phyloP scores from a whole-genome alignment of 2,329 filamentous ascomycete species.

The Exophiala phaeomuriformis region DNA sequence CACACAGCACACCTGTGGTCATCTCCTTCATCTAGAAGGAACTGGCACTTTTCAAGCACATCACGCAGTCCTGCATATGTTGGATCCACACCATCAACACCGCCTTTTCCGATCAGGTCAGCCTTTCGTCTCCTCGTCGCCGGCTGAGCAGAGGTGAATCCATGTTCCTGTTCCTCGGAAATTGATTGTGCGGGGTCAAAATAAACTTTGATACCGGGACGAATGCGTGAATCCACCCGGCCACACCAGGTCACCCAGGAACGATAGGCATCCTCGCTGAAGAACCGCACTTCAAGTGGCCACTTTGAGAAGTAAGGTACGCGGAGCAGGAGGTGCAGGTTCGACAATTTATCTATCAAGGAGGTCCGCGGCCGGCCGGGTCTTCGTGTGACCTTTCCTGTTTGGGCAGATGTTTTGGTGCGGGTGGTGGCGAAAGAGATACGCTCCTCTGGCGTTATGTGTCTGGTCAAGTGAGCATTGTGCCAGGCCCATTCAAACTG shows the following conservation, averaged over 20 bases:
- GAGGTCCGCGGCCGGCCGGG: conserved; percentile 53
- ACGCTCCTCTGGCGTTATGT: conserved; percentile 57
- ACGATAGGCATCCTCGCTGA: conserved; percentile 59
- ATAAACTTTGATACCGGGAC: conserved; percentile 46
- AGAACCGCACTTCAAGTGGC: conserved; percentile 77
- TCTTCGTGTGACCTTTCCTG: conserved; percentile 39
- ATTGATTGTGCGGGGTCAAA: conserved; percentile 42
- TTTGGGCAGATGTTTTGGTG: conserved; percentile 25
- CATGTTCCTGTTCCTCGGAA: conserved; percentile 8
- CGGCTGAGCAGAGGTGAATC: conserved; percentile 25
- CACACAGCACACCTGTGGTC: conserved; percentile 46
- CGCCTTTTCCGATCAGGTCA: conserved; percentile 30
- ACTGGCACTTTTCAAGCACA: conserved; percentile 47
- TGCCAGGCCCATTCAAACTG: conserved; percentile 98
- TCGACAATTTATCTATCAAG: conserved; percentile 64
- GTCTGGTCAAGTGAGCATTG: conserved; percentile 71
- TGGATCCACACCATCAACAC: conserved; percentile 44
- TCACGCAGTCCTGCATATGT: conserved; percentile 46
- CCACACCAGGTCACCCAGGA: conserved; percentile 59
- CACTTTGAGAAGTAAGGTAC: conserved; percentile 73
- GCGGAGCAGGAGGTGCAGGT: conserved; percentile 71
- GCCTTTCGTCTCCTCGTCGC: conserved; percentile 20
- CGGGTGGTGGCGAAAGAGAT: conserved; percentile 24
- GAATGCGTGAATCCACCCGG: conserved; percentile 43
- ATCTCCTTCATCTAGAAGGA: conserved; percentile 35